Evolutionary conservation across 768 basidiomycete species (phyloP).

Genomic region (Pluteus cervinus): DNA sequence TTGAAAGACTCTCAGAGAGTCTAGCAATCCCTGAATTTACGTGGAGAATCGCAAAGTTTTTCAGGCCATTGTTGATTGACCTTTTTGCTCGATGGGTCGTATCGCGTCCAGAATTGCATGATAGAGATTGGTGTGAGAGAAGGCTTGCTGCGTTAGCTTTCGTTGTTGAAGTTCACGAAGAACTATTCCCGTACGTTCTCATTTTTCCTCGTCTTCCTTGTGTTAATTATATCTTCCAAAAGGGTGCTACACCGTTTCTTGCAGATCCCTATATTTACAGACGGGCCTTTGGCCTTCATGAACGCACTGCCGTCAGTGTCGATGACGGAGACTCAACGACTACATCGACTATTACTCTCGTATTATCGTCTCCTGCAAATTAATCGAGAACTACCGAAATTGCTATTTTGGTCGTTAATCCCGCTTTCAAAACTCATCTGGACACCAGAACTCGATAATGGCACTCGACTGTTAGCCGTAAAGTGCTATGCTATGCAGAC

Average conservation of each 20-base stretch:
- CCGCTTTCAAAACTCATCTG: constrained; percentile 41
- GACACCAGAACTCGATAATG: constrained; percentile 44
- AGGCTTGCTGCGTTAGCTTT: constrained; percentile 52
- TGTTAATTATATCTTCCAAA: constrained; percentile 9
- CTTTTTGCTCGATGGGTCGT: constrained; percentile 80
- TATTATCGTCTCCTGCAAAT: constrained; percentile 77
- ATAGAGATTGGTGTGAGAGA: constrained; percentile 43
- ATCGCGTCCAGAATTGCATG: too few relatives aligned
- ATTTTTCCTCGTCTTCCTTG: constrained; percentile 6
- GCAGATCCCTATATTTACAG: constrained; percentile 30
- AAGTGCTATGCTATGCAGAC: constrained; percentile 72
- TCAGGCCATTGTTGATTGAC: constrained; percentile 74
- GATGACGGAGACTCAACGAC: constrained; percentile 32
- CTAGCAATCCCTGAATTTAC: constrained; percentile 62
- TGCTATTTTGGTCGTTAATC: constrained; percentile 61
- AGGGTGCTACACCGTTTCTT: constrained; percentile 57
- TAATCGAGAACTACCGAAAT: constrained; percentile 60
- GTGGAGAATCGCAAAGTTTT: constrained; percentile 51
- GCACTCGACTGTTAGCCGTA: constrained; percentile 64
- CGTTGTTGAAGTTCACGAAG: constrained; percentile 62
- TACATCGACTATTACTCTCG: constrained; percentile 69
- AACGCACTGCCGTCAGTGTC: constrained; percentile 23
- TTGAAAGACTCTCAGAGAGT: constrained; percentile 52
- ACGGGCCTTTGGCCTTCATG: constrained; percentile 52
- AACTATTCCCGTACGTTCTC: constrained; percentile 61